Conservation (phyloP, 2,329 filamentous ascomycete genomes). For the Zasmidium citrigriseum region DNA sequence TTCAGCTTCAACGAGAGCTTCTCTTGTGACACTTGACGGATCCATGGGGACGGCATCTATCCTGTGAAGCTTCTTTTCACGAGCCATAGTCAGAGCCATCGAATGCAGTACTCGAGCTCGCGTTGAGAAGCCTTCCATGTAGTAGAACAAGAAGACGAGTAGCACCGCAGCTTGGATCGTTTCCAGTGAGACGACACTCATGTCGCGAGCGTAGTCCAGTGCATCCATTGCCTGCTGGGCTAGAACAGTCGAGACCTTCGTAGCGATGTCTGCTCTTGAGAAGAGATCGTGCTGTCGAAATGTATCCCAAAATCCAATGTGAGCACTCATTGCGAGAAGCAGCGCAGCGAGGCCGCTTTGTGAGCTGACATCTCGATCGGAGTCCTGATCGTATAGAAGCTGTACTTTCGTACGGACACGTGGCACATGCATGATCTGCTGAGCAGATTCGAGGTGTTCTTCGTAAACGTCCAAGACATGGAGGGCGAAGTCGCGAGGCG, state of each 20-base stretch:
- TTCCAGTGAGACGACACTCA: constrained; percentile 11
- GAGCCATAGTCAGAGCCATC: constrained; percentile 17
- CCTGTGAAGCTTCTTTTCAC: constrained; percentile 21
- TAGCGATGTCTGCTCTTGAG: background rate
- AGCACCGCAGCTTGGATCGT: constrained; percentile 27
- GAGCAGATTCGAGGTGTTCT: background rate
- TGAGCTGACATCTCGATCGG: background rate
- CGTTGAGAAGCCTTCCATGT: constrained; percentile 27
- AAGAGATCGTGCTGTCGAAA: background rate
- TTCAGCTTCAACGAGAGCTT: constrained; percentile 20
- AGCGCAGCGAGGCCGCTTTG: background rate
- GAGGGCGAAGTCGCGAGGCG: background rate
- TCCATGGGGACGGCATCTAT: constrained; percentile 12
- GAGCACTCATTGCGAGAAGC: background rate
- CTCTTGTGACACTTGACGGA: background rate
- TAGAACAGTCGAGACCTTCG: background rate
- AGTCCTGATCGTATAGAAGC: background rate
- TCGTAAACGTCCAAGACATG: background rate
- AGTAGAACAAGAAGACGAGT: constrained; percentile 25
- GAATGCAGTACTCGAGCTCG: constrained; percentile 14
- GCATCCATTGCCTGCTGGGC: background rate
- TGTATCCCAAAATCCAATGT: constrained; percentile 3
- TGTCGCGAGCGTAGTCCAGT: background rate
- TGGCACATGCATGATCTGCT: background rate
- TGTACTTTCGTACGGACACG: background rate